Conservation (phyloP, 2,329 filamentous ascomycete species). For the Trichothecium sympodiale region DNA sequence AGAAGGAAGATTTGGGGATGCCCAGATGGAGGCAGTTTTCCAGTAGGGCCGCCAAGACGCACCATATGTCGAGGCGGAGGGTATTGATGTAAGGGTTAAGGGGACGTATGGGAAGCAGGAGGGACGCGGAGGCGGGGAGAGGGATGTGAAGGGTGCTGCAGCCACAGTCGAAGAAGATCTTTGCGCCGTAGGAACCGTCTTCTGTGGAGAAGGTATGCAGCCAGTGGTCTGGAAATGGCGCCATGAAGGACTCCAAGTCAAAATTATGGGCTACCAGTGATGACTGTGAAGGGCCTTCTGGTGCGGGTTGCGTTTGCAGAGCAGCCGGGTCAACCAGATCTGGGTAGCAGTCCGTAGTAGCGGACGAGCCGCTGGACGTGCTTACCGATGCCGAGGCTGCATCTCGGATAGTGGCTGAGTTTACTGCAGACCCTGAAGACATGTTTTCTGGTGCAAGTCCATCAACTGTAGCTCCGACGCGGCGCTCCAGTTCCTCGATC, state of each 20-base stretch:
- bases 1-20: slow-evolving; percentile 13
- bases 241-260: too few relatives aligned
- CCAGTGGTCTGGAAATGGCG: too few relatives aligned
- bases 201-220: too few relatives aligned
- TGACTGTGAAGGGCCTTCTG: too few relatives aligned
- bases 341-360: not conserved
- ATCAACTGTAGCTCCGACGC: not conserved
- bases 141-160: slow-evolving; percentile 11
- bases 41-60: slow-evolving; percentile 12
- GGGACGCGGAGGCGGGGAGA: slow-evolving; percentile 5
- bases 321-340: too few relatives aligned
- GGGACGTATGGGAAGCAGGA: slow-evolving; percentile 3
- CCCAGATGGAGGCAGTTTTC: slow-evolving; percentile 15
- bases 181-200: not conserved
- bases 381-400: not conserved
- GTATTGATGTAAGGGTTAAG: slow-evolving; percentile 12
- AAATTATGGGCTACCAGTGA: too few relatives aligned
- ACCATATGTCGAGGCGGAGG: slow-evolving; percentile 15
- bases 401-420: too few relatives aligned
- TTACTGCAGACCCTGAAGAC: too few relatives aligned
- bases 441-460: too few relatives aligned
- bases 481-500: slow-evolving; percentile 1
- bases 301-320: too few relatives aligned
- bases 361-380: not conserved
- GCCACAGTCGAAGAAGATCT: slow-evolving; percentile 2